A percentile compares a stretch with the other conserved stretches of the same genome.
These are phyloP conservation scores for Lactifluus rugatus DNA, from an alignment of 768 basidiomycete genomes.

Conservation along the genomic window DNA sequence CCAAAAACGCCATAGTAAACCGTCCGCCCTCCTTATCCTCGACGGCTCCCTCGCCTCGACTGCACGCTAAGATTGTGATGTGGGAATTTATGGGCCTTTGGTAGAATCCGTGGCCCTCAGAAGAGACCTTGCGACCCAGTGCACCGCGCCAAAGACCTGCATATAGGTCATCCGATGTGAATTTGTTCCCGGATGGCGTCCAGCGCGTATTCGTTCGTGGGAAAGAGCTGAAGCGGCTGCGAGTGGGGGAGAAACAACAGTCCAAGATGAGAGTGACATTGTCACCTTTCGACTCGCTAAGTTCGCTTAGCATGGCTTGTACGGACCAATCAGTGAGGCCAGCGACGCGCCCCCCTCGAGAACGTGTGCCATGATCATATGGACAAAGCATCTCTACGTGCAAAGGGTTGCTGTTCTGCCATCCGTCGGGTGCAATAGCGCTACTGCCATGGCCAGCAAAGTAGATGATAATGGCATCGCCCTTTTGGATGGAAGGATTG, in stretches of 20 bases:
- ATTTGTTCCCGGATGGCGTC: slow-evolving; percentile 45
- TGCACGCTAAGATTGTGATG: slow-evolving; percentile 48
- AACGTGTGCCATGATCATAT: slow-evolving; percentile 52
- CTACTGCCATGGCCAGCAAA: slow-evolving; percentile 68
- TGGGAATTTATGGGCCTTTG: slow-evolving; percentile 35
- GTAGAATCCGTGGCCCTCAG: slow-evolving; percentile 35
- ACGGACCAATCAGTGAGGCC: slow-evolving; percentile 64
- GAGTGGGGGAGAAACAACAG: slow-evolving; percentile 46
- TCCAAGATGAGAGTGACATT: slow-evolving; percentile 64
- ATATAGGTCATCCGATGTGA: slow-evolving; percentile 44
- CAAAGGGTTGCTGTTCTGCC: slow-evolving; percentile 40
- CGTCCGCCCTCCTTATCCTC: slow-evolving; percentile 56
- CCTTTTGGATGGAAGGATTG: slow-evolving; percentile 47
- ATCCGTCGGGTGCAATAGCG: slow-evolving; percentile 45
- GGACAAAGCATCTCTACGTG: slow-evolving; percentile 54
- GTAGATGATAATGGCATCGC: slow-evolving; percentile 58
- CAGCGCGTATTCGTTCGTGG: slow-evolving; percentile 45
- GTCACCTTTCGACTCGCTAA: slow-evolving; percentile 49
- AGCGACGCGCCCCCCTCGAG: slow-evolving; percentile 37
- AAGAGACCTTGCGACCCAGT: slow-evolving; percentile 31
- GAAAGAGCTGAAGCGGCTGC: slow-evolving; percentile 31
- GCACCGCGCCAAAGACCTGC: slow-evolving; percentile 48
- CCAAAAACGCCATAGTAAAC: slow-evolving; percentile 49
- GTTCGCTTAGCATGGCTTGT: slow-evolving; percentile 48
- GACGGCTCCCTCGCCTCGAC: slow-evolving; percentile 42